A percentile compares a stretch with the other conserved stretches of the same genome.
Conservation (phyloP, 805 yeast genomes). For the Pichia manshurica region DNA sequence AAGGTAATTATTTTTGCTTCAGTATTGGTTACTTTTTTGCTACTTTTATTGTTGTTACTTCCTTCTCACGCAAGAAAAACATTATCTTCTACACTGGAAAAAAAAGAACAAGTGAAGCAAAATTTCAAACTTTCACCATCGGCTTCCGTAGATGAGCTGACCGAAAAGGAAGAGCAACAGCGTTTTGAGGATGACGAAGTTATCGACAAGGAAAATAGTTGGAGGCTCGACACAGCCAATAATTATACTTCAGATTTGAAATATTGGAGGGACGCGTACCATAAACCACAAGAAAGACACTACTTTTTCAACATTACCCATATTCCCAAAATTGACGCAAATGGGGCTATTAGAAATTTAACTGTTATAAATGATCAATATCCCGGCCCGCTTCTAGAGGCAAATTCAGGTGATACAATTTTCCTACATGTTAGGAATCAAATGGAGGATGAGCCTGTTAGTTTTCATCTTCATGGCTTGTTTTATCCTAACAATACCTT, state of each 20-base stretch:
- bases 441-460: slow-evolving; percentile 15
- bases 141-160: no score
- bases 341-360: slow-evolving; percentile 14
- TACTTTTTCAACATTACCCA: slow-evolving; percentile 14
- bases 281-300: slow-evolving; percentile 12
- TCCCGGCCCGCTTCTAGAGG: slow-evolving; percentile 23
- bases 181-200: no score
- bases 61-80: neutral
- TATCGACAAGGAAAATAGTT: neutral
- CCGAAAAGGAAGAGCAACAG: no score
- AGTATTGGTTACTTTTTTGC: neutral
- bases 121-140: no score
- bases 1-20: neutral
- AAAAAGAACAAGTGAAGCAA: no score
- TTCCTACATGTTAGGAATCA: slow-evolving; percentile 17
- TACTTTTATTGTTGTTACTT: neutral
- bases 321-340: slow-evolving; percentile 7
- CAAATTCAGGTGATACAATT: slow-evolving; percentile 20
- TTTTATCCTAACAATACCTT: slow-evolving; percentile 18
- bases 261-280: slow-evolving; percentile 13
- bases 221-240: slow-evolving; percentile 15
- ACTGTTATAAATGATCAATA: slow-evolving; percentile 20
- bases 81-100: no score
- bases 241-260: slow-evolving; percentile 14
- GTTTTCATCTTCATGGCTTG: slow-evolving; percentile 23